Percentiles rank a stretch among this genome's conserved stretches.
These are phyloP conservation scores for Penicillium olsonii DNA, from an alignment of 2,329 filamentous ascomycete genomes.

Conservation along the genomic window DNA sequence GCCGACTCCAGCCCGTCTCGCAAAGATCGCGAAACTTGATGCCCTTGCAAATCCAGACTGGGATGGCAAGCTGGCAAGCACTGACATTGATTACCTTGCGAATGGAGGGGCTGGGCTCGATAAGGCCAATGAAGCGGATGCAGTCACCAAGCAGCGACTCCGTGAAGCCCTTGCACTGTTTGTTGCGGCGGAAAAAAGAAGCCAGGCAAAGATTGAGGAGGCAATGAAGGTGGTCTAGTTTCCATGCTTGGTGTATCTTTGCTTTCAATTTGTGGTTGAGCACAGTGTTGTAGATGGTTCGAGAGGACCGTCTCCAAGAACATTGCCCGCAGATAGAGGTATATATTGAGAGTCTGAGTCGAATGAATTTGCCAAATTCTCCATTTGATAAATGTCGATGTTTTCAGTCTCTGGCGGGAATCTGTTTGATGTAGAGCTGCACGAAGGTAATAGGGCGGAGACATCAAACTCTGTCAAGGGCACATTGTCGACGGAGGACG, in stretches of 20 bases:
- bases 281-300: not conserved
- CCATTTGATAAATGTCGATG: not conserved
- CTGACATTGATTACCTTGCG: slow-evolving; percentile 50
- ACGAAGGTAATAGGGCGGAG: slow-evolving; percentile 1
- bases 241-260: no score
- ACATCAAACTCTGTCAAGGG: not conserved
- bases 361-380: slow-evolving; percentile 1
- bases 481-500: not conserved
- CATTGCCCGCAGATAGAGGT: not conserved
- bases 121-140: slow-evolving; percentile 32
- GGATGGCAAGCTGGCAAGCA: slow-evolving; percentile 44
- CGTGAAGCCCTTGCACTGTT: slow-evolving; percentile 16
- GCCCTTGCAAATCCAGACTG: slow-evolving; percentile 41
- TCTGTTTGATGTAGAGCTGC: not conserved
- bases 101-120: slow-evolving; percentile 48
- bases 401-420: not conserved
- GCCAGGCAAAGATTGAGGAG: slow-evolving; percentile 18
- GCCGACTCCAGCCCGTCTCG: slow-evolving; percentile 27
- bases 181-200: slow-evolving; percentile 17
- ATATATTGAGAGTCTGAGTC: slow-evolving; percentile 2
- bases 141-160: slow-evolving; percentile 15
- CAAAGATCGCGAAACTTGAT: slow-evolving; percentile 41
- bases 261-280: not conserved
- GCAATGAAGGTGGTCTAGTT: slow-evolving; percentile 11
- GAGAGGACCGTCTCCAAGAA: not conserved